A percentile compares a stretch with the other conserved stretches of the same genome.
Evolutionary conservation across 345 rosid genomes (phyloP).

Genomic region (Gossypium arboreum): DNA sequence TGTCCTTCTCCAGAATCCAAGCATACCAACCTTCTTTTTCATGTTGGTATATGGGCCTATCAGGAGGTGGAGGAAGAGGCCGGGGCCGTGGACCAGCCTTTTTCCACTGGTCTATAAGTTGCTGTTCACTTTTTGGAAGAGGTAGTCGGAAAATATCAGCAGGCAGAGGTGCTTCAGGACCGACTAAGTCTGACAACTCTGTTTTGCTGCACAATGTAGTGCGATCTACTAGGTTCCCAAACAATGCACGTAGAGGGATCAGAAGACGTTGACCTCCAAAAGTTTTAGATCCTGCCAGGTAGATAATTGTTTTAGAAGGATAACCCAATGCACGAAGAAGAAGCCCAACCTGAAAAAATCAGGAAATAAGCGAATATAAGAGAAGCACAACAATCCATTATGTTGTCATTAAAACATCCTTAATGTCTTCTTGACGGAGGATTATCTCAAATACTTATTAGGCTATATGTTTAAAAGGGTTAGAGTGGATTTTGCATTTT

Average conservation of each 20-base stretch:
- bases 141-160: conserved; percentile 37
- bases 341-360: conserved; percentile 74
- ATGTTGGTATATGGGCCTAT: conserved; percentile 82
- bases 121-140: conserved; percentile 56
- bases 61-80: conserved; percentile 99
- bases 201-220: conserved; percentile 71
- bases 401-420: background rate
- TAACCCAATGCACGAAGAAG: conserved; percentile 91
- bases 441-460: background rate
- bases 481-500: background rate
- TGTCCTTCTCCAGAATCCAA: conserved; percentile 75
- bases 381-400: conserved; percentile 10
- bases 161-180: conserved; percentile 77
- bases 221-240: conserved; percentile 66
- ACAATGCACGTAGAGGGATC: conserved; percentile 92
- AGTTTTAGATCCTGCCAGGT: conserved; percentile 87
- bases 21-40: conserved; percentile 99
- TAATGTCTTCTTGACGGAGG: background rate
- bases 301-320: conserved; percentile 74
- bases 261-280: conserved; percentile 94
- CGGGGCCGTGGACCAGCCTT: conserved; percentile 97
- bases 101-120: conserved; percentile 80
- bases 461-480: background rate
- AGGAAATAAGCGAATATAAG: conserved; percentile 15
- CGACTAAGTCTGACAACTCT: conserved; percentile 68